Base-by-base conservation (phyloP, 768 basidiomycete species). In the Clathrus columnatus region DNA sequence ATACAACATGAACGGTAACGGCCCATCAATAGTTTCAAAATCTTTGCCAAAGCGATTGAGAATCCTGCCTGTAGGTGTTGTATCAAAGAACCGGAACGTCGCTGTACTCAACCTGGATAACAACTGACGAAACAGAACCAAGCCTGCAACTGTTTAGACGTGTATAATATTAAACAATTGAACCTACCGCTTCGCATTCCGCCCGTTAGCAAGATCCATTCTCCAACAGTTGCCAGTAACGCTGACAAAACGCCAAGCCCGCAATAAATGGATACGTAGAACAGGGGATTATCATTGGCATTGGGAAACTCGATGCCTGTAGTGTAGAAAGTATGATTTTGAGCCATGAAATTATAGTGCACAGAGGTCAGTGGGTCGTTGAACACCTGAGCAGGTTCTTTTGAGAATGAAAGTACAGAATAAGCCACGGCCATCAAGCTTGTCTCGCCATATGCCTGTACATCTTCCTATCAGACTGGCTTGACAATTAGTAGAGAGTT, bases 11-110 rank as follows among this genome's bases (percentile, higher is more conserved):
- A 20, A 30, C 14, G 59, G 36, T 20, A 60, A 32, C 14, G n/a
- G 29, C 29, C 67, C 48, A 23, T 61, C 61, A 1, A 62, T 21
- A 0, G 57, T 53, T 26, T 61, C 60, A 23, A 71, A 61, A 56
- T 73, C 69, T 24, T 62, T 61, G 5, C 61, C 61, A 59, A 69
- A 69, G 11, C 64, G 53, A 30, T 64, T 64, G 4, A 65, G 52
- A 17, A 66, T 61, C 18, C 65, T 48, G 14, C 60, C 60, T 57
- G 51, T 48, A 7, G 60, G 49, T 4, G 32, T 36, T 11, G 26
- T 45, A 20, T 54, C 54, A 17, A 47, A 55, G 30, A 55, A 55
- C 26, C 54, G 10, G 46, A 55, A 55, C 11, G 54, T 55, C 8
- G 54, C 54, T 18, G 18, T 29, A 21, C 54, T 55, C 45, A 55